Conservation (phyloP, 2,329 filamentous ascomycete species). For the Colletotrichum lupini region DNA sequence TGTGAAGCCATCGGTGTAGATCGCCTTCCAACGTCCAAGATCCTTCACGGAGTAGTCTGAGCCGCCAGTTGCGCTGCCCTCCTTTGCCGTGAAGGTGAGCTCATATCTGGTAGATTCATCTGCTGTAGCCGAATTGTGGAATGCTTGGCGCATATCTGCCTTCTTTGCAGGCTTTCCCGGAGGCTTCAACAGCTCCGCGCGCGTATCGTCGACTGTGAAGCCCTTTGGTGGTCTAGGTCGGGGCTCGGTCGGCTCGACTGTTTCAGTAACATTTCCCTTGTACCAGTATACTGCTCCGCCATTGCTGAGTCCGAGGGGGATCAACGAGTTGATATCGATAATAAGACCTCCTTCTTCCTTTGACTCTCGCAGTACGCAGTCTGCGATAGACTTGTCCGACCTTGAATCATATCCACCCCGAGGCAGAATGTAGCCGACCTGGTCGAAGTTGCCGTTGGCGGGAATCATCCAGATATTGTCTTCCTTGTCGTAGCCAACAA, state of each 20-base stretch:
- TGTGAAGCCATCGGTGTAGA: background rate
- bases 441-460: background rate
- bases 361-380: constrained; percentile 7
- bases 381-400: background rate
- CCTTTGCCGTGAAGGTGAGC: background rate
- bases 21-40: background rate
- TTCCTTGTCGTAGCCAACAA: background rate
- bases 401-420: constrained; percentile 5
- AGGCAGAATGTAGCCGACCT: constrained; percentile 4
- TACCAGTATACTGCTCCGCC: constrained; percentile 1
- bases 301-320: constrained; percentile 1
- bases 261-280: background rate
- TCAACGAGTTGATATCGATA: background rate
- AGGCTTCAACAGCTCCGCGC: background rate
- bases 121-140: background rate
- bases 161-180: background rate
- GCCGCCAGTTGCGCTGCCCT: background rate
- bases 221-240: background rate
- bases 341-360: background rate
- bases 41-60: background rate
- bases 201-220: background rate
- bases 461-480: constrained; percentile 4
- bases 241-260: background rate
- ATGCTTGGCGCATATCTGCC: background rate
- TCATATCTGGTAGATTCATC: background rate